A percentile compares a stretch with the other conserved stretches of the same genome.
Evolutionary conservation across 768 basidiomycete genomes (phyloP).

Genomic region (Chiua virens): DNA sequence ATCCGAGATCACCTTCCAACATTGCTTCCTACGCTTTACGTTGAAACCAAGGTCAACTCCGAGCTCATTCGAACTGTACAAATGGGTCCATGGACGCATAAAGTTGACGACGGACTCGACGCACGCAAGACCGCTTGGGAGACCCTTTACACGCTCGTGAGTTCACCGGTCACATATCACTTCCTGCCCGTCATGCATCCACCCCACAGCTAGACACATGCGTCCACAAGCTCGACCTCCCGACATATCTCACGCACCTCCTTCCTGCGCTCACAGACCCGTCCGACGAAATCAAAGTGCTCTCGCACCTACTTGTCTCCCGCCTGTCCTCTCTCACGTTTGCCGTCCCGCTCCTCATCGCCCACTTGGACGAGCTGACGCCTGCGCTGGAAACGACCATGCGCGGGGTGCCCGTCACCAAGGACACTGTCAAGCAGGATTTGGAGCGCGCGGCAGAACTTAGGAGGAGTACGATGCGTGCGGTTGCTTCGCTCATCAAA

Average conservation of each 20-base stretch:
- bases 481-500: slow-evolving; percentile 83
- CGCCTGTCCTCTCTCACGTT: slow-evolving; percentile 76
- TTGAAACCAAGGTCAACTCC: slow-evolving; percentile 78
- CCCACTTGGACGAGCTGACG: slow-evolving; percentile 81
- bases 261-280: slow-evolving; percentile 83
- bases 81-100: slow-evolving; percentile 97
- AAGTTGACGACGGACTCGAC: slow-evolving; percentile 95
- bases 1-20: slow-evolving; percentile 78
- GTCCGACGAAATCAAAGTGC: slow-evolving; percentile 95
- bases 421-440: slow-evolving; percentile 96
- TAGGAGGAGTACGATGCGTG: slow-evolving; percentile 86
- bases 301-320: slow-evolving; percentile 94
- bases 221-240: slow-evolving; percentile 81
- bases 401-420: slow-evolving; percentile 84
- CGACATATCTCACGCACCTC: slow-evolving; percentile 79
- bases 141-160: slow-evolving; percentile 90
- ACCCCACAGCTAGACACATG: slow-evolving; percentile 80
- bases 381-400: slow-evolving; percentile 85
- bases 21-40: slow-evolving; percentile 81
- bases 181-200: background rate
- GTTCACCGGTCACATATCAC: slow-evolving; percentile 22
- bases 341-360: slow-evolving; percentile 35
- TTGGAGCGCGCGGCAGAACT: slow-evolving; percentile 86
- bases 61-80: slow-evolving; percentile 86
- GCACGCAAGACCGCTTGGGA: slow-evolving; percentile 97